Conservation (phyloP, 1,139 yeast species). For the Lodderomyces margitis region DNA sequence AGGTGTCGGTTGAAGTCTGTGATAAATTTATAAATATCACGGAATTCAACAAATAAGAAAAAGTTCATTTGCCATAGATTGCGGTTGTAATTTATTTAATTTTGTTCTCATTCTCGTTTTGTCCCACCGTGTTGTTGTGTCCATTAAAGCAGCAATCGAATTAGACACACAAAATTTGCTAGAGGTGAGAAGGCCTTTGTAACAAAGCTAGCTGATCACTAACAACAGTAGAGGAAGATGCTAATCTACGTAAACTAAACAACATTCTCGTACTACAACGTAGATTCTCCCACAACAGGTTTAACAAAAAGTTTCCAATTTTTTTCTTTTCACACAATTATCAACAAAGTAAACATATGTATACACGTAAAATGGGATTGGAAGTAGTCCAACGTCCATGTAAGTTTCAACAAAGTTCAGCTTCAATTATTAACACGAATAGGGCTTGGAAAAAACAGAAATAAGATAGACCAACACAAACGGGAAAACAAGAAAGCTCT, state of each 20-base stretch:
- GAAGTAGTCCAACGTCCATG: background rate
- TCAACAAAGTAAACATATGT: conserved; percentile 1
- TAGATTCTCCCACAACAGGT: background rate
- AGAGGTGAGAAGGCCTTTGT: too few relatives aligned
- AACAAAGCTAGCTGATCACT: too few relatives aligned
- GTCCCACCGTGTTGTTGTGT: too few relatives aligned
- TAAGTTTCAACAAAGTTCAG: background rate
- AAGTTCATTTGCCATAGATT: background rate
- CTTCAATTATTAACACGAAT: background rate
- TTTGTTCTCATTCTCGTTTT: too few relatives aligned
- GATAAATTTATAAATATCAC: background rate
- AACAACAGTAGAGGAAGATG: too few relatives aligned
- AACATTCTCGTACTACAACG: background rate
- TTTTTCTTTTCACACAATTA: conserved; percentile 1
- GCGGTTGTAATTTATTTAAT: too few relatives aligned
- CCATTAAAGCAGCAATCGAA: too few relatives aligned
- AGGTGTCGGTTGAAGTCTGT: background rate
- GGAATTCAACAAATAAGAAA: background rate
- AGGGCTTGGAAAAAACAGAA: background rate
- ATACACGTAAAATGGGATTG: background rate
- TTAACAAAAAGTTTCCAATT: conserved; percentile 1
- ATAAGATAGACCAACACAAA: background rate
- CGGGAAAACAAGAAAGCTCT: background rate
- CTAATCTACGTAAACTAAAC: too few relatives aligned
- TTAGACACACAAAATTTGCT: background rate